Evolutionary conservation across 306 rosid genomes (phyloP).

Genomic region (Gastrolobium bilobum): DNA sequence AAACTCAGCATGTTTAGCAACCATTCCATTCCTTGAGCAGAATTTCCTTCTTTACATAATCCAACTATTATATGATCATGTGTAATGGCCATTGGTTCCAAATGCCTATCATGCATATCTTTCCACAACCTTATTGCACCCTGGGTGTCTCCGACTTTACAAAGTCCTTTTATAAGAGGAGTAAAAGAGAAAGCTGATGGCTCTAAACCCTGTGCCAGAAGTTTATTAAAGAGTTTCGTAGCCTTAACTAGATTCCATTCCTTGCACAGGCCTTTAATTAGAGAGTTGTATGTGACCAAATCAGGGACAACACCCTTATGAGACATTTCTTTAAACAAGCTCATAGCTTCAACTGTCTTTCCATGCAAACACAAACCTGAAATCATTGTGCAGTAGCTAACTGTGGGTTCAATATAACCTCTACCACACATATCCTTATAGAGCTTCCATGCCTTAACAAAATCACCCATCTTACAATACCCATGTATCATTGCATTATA

Average conservation of each 20-base stretch:
- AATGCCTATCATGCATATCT: conserved; percentile 61
- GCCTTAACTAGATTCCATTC: conserved; percentile 59
- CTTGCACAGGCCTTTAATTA: conserved; percentile 67
- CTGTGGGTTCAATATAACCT: conserved; percentile 61
- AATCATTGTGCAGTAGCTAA: conserved; percentile 65
- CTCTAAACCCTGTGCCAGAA: conserved; percentile 59
- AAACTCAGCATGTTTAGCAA: conserved; percentile 58
- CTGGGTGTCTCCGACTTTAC: conserved; percentile 55
- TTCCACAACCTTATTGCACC: conserved; percentile 66
- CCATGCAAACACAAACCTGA: conserved; percentile 67
- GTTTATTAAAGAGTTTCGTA: conserved; percentile 54
- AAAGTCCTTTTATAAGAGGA: conserved; percentile 61
- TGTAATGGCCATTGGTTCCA: conserved; percentile 53
- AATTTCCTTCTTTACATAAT: conserved; percentile 59
- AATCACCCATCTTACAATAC: conserved; percentile 59
- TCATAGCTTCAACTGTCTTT: conserved; percentile 62
- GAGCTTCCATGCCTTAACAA: conserved; percentile 61
- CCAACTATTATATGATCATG: conserved; percentile 59
- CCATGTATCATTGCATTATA: conserved; percentile 68
- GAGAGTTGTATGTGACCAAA: conserved; percentile 63
- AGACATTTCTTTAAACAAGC: conserved; percentile 68
- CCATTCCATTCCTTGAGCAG: conserved; percentile 68
- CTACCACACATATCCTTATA: conserved; percentile 66
- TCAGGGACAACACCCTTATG: conserved; percentile 60
- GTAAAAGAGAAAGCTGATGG: conserved; percentile 58